Evolutionary conservation across 768 basidiomycete species (phyloP), one percentile per base, ranked within the genome.

Genomic region (Wakefieldia striispora): DNA sequence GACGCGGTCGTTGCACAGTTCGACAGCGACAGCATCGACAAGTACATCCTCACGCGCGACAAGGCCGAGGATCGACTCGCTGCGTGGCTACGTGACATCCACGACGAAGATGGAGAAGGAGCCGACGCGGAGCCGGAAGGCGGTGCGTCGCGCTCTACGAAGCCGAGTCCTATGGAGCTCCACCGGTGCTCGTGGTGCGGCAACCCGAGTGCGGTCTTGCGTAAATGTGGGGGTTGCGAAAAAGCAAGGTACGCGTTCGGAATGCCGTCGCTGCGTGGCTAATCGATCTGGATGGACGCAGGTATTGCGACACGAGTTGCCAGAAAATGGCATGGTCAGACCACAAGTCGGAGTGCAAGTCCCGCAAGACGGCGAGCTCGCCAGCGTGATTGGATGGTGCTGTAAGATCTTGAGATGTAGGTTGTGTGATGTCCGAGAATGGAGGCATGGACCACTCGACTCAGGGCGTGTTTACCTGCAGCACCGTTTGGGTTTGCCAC

Each of bases 141-240:
- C 38, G 59, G 12, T 40, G 51, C 68, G 36, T 60, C 65, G 21
- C 70, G 72, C 40, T 68, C 17, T 74, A 6, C 72, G 65, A 68
- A 47, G 57, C 60, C 19, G 75, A 45, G 13, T 42, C 65, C 65
- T 13, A 72, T 79, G 4, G 71, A 60, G 40, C 60, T 86, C 24
- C 82, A 81, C 63, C 69, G 75, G 11, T 85, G 84, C 56, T 80
- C 81, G 19, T 80, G 75, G 74, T 86, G 84, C 52, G 72, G 76
- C 6, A 85, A 84, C 49, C 82, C 83, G 6, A 84, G 79, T 43
- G 81, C 80, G 0, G 72, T 72, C 7, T 61, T 83, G 40, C 72
- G 73, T 54, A 83, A 79, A 61, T 83, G 82, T 52, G 60, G 65
- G 5, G 70, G 74, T 2, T 79, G 77, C 45, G 67, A 57, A 21